Evolutionary conservation across 441 rosid species (phyloP).

Genomic region (Populus hybrid): DNA sequence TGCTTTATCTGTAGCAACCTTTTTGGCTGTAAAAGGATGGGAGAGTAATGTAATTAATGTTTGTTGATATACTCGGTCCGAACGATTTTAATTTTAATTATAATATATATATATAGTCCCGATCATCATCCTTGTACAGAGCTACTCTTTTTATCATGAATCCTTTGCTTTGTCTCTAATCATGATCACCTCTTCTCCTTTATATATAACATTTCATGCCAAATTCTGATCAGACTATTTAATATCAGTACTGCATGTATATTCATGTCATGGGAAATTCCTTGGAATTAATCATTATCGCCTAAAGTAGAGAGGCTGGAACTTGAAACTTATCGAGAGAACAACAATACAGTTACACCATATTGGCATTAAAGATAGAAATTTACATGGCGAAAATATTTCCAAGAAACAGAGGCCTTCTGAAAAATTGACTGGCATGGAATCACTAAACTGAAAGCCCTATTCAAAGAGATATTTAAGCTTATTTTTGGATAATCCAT

Average conservation of each 20-base stretch:
- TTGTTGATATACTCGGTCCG: not conserved
- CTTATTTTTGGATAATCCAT: not conserved
- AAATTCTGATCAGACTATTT: not conserved
- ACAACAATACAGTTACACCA: not conserved
- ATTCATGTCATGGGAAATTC: not conserved
- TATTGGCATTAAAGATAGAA: not conserved
- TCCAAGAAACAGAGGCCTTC: not conserved
- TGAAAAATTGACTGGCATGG: not conserved
- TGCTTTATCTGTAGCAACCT: constrained; percentile 7
- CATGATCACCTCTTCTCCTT: too few species aligned
- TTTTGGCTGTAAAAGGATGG: constrained; percentile 29
- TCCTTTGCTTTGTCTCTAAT: too few species aligned
- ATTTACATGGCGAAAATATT: not conserved
- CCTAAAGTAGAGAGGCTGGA: too few species aligned
- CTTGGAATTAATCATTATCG: not conserved
- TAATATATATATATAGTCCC: not conserved
- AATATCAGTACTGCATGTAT: not conserved
- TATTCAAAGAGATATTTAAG: not conserved
- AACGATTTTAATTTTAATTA: not conserved
- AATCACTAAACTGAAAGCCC: not conserved
- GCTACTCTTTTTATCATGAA: too few species aligned
- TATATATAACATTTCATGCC: not conserved
- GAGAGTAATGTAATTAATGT: constrained; percentile 20
- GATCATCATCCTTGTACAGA: not conserved
- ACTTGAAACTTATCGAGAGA: too few species aligned